Evolutionary conservation across 495 filamentous ascomycete genomes (phyloP).

Genomic region (Cladorrhinum samala): DNA sequence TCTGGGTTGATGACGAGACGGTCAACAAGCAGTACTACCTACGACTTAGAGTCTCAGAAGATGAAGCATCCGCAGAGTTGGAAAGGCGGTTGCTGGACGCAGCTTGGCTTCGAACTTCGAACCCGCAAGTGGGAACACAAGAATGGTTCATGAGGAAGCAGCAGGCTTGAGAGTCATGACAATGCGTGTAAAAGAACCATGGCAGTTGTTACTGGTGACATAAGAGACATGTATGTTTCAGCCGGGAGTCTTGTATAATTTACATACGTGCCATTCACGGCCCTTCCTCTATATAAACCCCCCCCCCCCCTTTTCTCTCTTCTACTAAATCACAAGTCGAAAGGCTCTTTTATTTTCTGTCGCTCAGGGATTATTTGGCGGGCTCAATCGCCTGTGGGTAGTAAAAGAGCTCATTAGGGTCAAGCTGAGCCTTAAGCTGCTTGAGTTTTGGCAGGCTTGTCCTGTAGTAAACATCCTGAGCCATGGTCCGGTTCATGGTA

Average conservation of each 20-base stretch:
- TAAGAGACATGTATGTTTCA: too few relatives aligned
- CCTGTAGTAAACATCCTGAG: constrained; percentile 46
- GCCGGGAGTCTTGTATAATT: too few relatives aligned
- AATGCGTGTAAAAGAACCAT: too few relatives aligned
- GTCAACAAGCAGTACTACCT: constrained; percentile 30
- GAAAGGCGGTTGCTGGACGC: constrained; percentile 18
- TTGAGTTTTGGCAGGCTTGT: constrained; percentile 45
- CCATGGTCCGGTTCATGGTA: constrained; percentile 29
- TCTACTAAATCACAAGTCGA: too few relatives aligned
- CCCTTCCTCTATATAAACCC: too few relatives aligned
- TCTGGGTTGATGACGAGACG: constrained; percentile 28
- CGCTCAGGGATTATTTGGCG: constrained; percentile 21
- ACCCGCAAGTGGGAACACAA: neutral
- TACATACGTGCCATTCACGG: too few relatives aligned
- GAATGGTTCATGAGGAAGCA: constrained; percentile 1
- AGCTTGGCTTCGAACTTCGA: neutral
- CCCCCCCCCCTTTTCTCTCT: too few relatives aligned
- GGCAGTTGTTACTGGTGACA: too few relatives aligned
- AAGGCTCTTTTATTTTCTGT: too few relatives aligned
- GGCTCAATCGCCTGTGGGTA: constrained; percentile 54
- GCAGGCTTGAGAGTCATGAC: too few relatives aligned
- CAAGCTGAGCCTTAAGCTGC: constrained; percentile 48
- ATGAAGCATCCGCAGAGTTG: constrained; percentile 17
- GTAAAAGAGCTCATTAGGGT: constrained; percentile 56
- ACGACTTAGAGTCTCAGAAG: constrained; percentile 17